phyloP scores from a whole-genome alignment of 208 protist genomes.

The Trypanosoma platydactyli region DNA sequence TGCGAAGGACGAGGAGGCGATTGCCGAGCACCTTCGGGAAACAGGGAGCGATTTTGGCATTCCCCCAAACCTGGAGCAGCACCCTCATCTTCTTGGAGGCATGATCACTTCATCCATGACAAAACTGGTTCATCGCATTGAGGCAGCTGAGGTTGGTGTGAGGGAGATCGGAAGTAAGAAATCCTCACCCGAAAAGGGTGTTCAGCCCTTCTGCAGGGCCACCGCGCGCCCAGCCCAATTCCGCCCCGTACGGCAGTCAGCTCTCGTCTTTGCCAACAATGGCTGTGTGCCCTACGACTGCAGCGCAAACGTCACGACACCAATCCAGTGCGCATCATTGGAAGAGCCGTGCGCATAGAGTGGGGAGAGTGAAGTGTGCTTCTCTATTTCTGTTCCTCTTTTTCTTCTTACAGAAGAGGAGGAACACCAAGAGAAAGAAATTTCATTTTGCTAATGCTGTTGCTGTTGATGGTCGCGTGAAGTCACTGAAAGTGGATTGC shows the following conservation, averaged over 20 bases:
- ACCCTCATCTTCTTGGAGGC: constrained; percentile 41
- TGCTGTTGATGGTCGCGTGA: too few relatives aligned
- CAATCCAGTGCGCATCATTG: not conserved
- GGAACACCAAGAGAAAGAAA: constrained; percentile 10
- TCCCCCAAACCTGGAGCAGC: constrained; percentile 32
- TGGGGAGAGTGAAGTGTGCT: too few relatives aligned
- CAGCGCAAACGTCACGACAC: not conserved
- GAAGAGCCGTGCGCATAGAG: not conserved
- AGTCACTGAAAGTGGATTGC: too few relatives aligned
- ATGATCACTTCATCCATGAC: constrained; percentile 54
- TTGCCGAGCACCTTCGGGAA: constrained; percentile 32
- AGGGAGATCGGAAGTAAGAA: not conserved
- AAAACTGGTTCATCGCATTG: constrained; percentile 43
- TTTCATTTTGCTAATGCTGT: too few relatives aligned
- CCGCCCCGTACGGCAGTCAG: constrained; percentile 37
- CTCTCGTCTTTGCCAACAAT: constrained; percentile 56
- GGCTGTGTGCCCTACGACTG: constrained; percentile 27
- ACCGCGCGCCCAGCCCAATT: constrained; percentile 16
- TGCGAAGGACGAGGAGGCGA: constrained; percentile 35
- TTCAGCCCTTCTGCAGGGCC: constrained; percentile 31
- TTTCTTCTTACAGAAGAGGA: constrained; percentile 24
- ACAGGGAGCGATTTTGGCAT: constrained; percentile 73
- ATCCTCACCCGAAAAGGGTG: not conserved
- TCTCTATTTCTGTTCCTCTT: constrained; percentile 19
- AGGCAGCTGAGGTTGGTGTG: constrained; percentile 16